Evolutionary conservation across 495 filamentous ascomycete species (phyloP), one percentile per base, ranked within the genome.

Genomic region (Evernia prunastri): DNA sequence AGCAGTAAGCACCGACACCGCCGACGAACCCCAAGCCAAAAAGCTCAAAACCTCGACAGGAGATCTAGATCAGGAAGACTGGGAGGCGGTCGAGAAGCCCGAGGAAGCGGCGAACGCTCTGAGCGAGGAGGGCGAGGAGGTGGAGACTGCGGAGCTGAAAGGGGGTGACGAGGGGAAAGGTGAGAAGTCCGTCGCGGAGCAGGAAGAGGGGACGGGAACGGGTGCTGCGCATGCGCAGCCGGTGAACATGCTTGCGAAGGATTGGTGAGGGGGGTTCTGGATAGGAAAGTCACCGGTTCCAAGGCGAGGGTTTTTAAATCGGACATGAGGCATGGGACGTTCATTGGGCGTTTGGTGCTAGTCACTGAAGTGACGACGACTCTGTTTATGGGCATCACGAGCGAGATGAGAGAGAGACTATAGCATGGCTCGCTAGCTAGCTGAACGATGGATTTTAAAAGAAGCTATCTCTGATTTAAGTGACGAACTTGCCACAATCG

Each of bases 1-100:
- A 68, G 59, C 36, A 71, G 68, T 18, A 63, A 45, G 18, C 60
- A 59, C 63, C 33, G 64, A 69, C 66, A 66, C 73, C 36, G 23
- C 59, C 42, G 23, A 63, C n/a, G 67, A 76, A 49, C 71, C 73
- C 25, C 63, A 68, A 35, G 60, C 65, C 43, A 76, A 77, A 64
- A 76, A 72, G 67, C 67, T 67, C 59, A 77, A 72, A 63, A n/a
- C 56, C 15, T 58, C 66, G 18, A 7, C 33, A 37, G 61, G 57
- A n/a, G 43, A 47, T 18, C 49, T 61, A 33, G 72, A 27, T 27
- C 15, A 76, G 8, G 72, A 77, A 66, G 77, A 76, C 25, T 79
- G 76, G 76, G 76, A 79, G 58, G 68, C 76, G 12, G 67, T 79
- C 5, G 67, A 74, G 18, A 71, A 68, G 62, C 69, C 68, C 31